Evolutionary conservation across 2,329 filamentous ascomycete species (phyloP).

Genomic region (Penicillium sp.): DNA sequence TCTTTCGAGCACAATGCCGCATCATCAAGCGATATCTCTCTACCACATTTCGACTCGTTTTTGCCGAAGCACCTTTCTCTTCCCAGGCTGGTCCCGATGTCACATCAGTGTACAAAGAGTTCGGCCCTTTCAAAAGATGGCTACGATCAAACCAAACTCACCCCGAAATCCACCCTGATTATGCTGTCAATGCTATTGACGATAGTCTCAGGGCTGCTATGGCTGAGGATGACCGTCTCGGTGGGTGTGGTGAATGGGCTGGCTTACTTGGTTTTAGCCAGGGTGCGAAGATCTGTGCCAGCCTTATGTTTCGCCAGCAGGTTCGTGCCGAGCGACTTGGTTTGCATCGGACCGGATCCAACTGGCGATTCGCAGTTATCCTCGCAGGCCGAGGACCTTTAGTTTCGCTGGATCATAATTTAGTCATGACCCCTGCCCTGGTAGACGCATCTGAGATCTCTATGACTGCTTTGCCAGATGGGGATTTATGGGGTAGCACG

Average conservation of each 20-base stretch:
- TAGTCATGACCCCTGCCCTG: constrained; percentile 5
- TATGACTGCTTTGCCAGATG: constrained; percentile 1
- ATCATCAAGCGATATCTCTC: constrained; percentile 48
- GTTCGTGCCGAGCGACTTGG: constrained; percentile 25
- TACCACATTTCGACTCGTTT: constrained; percentile 65
- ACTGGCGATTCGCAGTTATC: constrained; percentile 59
- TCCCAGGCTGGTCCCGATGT: constrained; percentile 61
- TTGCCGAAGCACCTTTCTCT: constrained; percentile 65
- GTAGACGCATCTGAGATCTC: not conserved
- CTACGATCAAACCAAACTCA: constrained; percentile 61
- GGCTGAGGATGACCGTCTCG: constrained; percentile 46
- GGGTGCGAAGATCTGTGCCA: constrained; percentile 60
- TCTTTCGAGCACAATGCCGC: constrained; percentile 68
- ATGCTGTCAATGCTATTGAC: constrained; percentile 42
- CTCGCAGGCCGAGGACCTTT: constrained; percentile 61
- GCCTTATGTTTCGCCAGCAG: constrained; percentile 61
- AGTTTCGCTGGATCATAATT: constrained; percentile 33
- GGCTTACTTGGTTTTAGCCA: constrained; percentile 64
- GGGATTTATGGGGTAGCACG: not conserved
- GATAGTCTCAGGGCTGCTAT: constrained; percentile 32
- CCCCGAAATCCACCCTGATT: constrained; percentile 46
- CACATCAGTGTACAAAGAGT: constrained; percentile 60
- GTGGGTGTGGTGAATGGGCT: constrained; percentile 57
- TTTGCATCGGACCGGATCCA: constrained; percentile 24
- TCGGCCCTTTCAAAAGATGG: constrained; percentile 63